phyloP scores from a whole-genome alignment of 495 filamentous ascomycete genomes.

The Hyphodiscus hymeniophilus region DNA sequence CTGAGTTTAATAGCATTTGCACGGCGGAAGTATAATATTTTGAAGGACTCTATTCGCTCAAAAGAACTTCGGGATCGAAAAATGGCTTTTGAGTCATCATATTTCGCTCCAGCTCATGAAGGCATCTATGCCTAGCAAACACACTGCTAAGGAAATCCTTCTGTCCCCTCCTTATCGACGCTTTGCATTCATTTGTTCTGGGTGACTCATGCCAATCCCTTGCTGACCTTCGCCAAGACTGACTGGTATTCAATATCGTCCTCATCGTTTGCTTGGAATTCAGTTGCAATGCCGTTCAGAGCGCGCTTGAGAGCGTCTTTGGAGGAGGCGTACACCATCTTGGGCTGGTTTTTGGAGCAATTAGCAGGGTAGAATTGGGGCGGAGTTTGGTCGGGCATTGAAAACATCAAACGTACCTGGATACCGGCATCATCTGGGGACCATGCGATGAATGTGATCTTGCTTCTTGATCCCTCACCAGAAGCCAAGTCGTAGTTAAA shows the following conservation, averaged over 20 bases:
- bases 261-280: constrained; percentile 89
- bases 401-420: constrained; percentile 50
- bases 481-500: constrained; percentile 72
- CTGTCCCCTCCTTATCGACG: background rate
- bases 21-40: too few relatives aligned
- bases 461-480: constrained; percentile 84
- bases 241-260: constrained; percentile 82
- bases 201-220: constrained; percentile 43
- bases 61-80: too few relatives aligned
- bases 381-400: too few relatives aligned
- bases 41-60: background rate
- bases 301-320: constrained; percentile 86
- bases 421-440: constrained; percentile 76
- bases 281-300: constrained; percentile 67
- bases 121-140: constrained; percentile 8
- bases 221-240: constrained; percentile 72
- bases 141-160: constrained; percentile 4
- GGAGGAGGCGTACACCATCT: constrained; percentile 96
- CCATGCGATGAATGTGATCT: constrained; percentile 95
- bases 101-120: background rate
- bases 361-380: constrained; percentile 6
- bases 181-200: background rate
- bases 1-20: too few relatives aligned
- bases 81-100: too few relatives aligned
- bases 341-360: constrained; percentile 40